Evolutionary conservation across 2,329 filamentous ascomycete genomes (phyloP), one percentile per base, ranked within the genome.

Genomic region (Coniochaeta pulveracea): DNA sequence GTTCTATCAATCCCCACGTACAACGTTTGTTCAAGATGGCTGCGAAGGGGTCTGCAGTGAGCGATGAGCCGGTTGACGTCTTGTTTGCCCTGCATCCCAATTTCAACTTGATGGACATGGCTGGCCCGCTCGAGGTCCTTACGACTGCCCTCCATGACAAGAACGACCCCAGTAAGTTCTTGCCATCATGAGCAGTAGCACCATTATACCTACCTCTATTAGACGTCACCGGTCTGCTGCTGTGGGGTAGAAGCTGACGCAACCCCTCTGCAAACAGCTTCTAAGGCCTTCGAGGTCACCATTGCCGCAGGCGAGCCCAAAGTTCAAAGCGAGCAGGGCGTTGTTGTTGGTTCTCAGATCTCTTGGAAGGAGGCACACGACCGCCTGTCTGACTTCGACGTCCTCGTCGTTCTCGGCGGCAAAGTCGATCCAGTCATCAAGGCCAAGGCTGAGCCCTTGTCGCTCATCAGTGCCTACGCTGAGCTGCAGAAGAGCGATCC

Each of bases 401-500:
- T 91, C 41, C 68, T 93, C 45, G 68, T 91, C 54, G 63, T 93
- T 43, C 69, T 85, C 18, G 85, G 85, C 48, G 84, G 85, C 50
- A 70, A 74, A 51, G 61, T 63, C 38, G 70, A 78, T 18, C 58
- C 64, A 23, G 56, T 85, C 41, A 58, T 88, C 50, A 76, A 83
- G 57, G 59, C 67, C 49, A 80, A 82, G 51, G 56, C 64, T 34
- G 73, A 85, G 54, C 81, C 80, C 16, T 65, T 88, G 40, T 61
- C 66, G 41, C 64, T 89, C 52, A 84, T 91, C 64, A 69, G 71
- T 46, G 77, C 79, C 49, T 91, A 80, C 58, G 72, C 80, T 42
- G 80, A 88, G 52, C 65, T 89, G 37, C 84, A 91, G 62, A 76
- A 84, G 65, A 76, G 74, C 48, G 81, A 88, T 47, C 80, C 84